Evolutionary conservation across 805 yeast species (phyloP).

Genomic region (Debaryomyces maramus): DNA sequence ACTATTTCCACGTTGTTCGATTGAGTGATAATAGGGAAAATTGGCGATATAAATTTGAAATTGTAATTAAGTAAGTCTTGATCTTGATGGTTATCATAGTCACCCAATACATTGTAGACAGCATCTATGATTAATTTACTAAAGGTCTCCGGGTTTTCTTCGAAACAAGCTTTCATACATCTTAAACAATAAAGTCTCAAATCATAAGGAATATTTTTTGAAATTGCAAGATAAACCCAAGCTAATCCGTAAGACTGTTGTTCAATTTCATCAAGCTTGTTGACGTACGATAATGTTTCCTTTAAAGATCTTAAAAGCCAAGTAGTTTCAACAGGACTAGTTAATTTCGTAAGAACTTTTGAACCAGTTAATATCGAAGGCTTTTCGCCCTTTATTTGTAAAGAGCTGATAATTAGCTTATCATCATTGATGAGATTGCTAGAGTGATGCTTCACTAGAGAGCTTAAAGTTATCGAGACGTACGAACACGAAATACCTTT

Average conservation of each 20-base stretch:
- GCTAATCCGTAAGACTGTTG: conserved; percentile 42
- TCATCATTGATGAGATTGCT: conserved; percentile 9
- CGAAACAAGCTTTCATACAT: not conserved
- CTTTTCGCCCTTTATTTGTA: conserved; percentile 34
- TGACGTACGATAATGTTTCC: conserved; percentile 23
- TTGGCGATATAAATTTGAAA: conserved; percentile 21
- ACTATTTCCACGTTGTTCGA: conserved; percentile 14
- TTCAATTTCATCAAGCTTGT: conserved; percentile 12
- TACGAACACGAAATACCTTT: conserved; percentile 56
- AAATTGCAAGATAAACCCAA: conserved; percentile 48
- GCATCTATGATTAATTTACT: conserved; percentile 48
- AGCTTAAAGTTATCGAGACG: conserved; percentile 37
- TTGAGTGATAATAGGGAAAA: conserved; percentile 28
- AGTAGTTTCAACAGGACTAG: conserved; percentile 41
- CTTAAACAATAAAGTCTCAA: conserved; percentile 25
- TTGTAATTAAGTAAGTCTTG: conserved; percentile 14
- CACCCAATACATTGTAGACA: conserved; percentile 27
- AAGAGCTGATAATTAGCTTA: conserved; percentile 32
- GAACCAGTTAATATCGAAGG: conserved; percentile 50
- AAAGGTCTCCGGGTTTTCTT: not conserved
- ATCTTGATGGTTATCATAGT: conserved; percentile 13
- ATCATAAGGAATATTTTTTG: conserved; percentile 35
- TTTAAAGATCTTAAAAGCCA: conserved; percentile 55
- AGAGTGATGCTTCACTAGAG: conserved; percentile 14
- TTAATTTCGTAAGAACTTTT: conserved; percentile 52